Evolutionary conservation across 1,139 yeast species (phyloP).

Genomic region (Geotrichum klebahnii): DNA sequence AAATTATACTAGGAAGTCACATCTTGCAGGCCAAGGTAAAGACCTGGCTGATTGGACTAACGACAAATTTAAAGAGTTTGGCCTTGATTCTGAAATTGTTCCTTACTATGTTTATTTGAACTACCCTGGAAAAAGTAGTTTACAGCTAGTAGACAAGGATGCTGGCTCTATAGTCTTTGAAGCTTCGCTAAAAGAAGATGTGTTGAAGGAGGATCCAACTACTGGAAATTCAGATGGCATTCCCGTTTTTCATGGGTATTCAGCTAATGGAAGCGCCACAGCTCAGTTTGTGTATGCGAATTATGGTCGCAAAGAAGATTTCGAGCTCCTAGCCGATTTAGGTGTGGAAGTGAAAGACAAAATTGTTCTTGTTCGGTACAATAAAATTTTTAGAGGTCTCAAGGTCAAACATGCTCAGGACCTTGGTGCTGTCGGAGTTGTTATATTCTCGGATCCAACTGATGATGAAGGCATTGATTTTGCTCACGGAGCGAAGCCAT

Average conservation of each 20-base stretch:
- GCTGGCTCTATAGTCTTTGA: slow-evolving; percentile 45
- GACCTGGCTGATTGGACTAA: slow-evolving; percentile 66
- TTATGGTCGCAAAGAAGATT: slow-evolving; percentile 57
- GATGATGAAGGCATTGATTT: slow-evolving; percentile 53
- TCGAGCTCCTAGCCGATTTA: slow-evolving; percentile 42
- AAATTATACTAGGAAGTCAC: slow-evolving; percentile 55
- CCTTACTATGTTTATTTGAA: slow-evolving; percentile 58
- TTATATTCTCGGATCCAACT: slow-evolving; percentile 59
- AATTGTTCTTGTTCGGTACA: slow-evolving; percentile 58
- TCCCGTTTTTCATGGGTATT: slow-evolving; percentile 63
- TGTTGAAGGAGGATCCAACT: slow-evolving; percentile 65
- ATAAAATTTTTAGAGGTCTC: slow-evolving; percentile 57
- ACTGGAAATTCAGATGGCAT: slow-evolving; percentile 49
- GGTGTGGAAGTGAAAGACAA: slow-evolving; percentile 51
- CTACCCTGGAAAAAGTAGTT: slow-evolving; percentile 54
- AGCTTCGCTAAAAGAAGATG: slow-evolving; percentile 71
- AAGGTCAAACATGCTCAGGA: slow-evolving; percentile 67
- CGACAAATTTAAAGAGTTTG: slow-evolving; percentile 58
- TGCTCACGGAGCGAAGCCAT: slow-evolving; percentile 51
- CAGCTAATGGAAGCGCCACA: slow-evolving; percentile 62
- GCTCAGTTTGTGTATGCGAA: slow-evolving; percentile 56
- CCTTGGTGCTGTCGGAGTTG: slow-evolving; percentile 55
- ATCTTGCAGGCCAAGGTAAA: slow-evolving; percentile 66
- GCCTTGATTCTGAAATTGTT: slow-evolving; percentile 51
- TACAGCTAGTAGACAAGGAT: slow-evolving; percentile 43